Percentiles rank a stretch among this genome's conserved stretches.
Conservation (phyloP, 2,329 filamentous ascomycete species). For the Aspergillus jensenii region DNA sequence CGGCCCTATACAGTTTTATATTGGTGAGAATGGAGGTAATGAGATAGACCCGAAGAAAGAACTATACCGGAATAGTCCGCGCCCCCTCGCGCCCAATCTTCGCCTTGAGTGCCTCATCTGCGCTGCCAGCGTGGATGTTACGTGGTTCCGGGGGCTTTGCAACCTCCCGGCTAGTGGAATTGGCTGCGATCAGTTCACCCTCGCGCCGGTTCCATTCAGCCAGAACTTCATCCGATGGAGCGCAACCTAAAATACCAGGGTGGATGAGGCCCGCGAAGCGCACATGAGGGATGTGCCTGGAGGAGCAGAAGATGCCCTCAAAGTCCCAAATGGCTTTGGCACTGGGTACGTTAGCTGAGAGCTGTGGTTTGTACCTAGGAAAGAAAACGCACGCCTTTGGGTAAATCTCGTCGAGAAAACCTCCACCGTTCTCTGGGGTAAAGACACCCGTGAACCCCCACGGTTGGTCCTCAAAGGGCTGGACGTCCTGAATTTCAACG, state of each 20-base stretch:
- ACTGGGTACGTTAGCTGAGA: conserved; percentile 21
- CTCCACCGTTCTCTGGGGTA: conserved; percentile 76
- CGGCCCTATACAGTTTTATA: conserved; percentile 49
- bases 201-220: conserved; percentile 83
- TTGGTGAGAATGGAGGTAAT: neutral
- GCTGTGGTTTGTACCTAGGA: neutral
- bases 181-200: conserved; percentile 70
- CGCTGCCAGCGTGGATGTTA: conserved; percentile 72
- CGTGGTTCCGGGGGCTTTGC: conserved; percentile 71
- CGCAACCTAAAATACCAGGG: conserved; percentile 86
- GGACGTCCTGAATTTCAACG: conserved; percentile 90
- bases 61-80: conserved; percentile 70
- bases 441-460: conserved; percentile 93
- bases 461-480: conserved; percentile 79
- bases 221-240: conserved; percentile 75
- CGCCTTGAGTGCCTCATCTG: conserved; percentile 57
- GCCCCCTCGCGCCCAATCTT: conserved; percentile 77
- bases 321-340: conserved; percentile 77
- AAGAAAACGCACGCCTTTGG: conserved; percentile 67
- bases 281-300: conserved; percentile 81
- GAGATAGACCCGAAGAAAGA: neutral
- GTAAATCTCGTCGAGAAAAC: conserved; percentile 85
- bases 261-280: conserved; percentile 88
- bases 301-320: conserved; percentile 77
- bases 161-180: conserved; percentile 66